Base-by-base conservation (phyloP, 2,329 filamentous ascomycete species). In the Cytospora piceicola region DNA sequence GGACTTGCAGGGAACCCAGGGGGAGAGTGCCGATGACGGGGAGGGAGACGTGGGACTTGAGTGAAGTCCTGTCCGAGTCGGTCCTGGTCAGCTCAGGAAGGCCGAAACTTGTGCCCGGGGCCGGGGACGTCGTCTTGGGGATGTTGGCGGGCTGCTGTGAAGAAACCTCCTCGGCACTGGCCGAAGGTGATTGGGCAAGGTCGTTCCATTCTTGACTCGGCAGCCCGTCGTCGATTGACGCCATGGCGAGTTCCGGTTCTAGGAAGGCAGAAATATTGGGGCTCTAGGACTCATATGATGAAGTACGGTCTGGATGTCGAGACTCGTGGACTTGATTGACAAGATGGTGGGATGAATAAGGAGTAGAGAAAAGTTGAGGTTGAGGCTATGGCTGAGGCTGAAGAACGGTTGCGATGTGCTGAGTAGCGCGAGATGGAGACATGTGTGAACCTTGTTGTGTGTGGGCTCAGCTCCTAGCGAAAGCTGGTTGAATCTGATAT, bases 1-100 rank as follows among this genome's bases (percentile, higher is more conserved):
- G 74, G 42, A 83, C 72, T 22, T 76, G 77, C 27, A 84, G 76
- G 15, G 73, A 77, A 7, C 82, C 82, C 34, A 81, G 70, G 15
- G 81, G 80, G 63, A 77, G 71, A 1, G 73, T 72, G n/a, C 80
- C 79, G 27, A 78, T 75, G 32, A 76, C 77, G 8, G 73, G 72
- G 4, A 80, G 72, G 12, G 79, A 81, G 59, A 73, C 72, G 68
- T 76, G 73, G 6, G 79, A 81, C 56, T 53, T 58, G 34, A 71
- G 63, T 8, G 72, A 73, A 27, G 61, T 29, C 49, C 64, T 54
- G 49, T 67, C 74, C 63, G 78, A 79, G 69, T 77, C 70, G 62
- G 77, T 77, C 70, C 78, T 79, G 58, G 73, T 70, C 67, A 79
- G 67, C 24, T 68, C 72, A 36, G 71, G 70, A 7, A 71, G 67